Evolutionary conservation across 2,329 filamentous ascomycete species (phyloP).

Genomic region (Diplodia mutila): DNA sequence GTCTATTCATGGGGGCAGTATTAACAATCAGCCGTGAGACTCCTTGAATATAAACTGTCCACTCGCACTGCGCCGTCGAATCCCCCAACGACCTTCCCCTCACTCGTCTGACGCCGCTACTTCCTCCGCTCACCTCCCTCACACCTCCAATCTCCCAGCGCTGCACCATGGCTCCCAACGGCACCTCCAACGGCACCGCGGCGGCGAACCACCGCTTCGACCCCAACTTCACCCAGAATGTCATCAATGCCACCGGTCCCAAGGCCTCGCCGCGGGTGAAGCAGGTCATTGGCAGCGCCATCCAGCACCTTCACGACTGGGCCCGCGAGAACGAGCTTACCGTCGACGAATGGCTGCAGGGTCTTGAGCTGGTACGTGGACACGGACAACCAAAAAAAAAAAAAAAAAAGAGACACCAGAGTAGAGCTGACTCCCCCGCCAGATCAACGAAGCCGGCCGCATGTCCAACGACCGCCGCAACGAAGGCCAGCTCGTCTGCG

Average conservation of each 20-base stretch:
- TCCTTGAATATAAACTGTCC: constrained; percentile 1
- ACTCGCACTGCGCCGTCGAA: background rate
- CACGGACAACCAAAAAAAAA: too few relatives aligned
- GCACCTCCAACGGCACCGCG: constrained; percentile 28
- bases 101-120: background rate
- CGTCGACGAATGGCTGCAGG: constrained; percentile 75
- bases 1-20: constrained; percentile 7
- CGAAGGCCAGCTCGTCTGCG: constrained; percentile 64
- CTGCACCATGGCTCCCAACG: constrained; percentile 32
- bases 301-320: constrained; percentile 78
- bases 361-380: constrained; percentile 66
- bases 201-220: constrained; percentile 60
- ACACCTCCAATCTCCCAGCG: too few relatives aligned
- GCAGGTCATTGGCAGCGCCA: constrained; percentile 65
- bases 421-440: background rate
- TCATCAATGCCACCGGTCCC: constrained; percentile 74
- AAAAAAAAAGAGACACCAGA: too few relatives aligned
- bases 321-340: constrained; percentile 76
- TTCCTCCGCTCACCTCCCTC: background rate
- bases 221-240: constrained; percentile 74
- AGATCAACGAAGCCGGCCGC: constrained; percentile 64
- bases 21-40: constrained; percentile 20
- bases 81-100: background rate
- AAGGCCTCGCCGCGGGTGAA: constrained; percentile 68
- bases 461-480: constrained; percentile 67